Percentiles rank a stretch among this genome's conserved stretches.
phyloP scores from a whole-genome alignment of 1,139 yeast species.

The Hemisphaericaspora lyxosophila region DNA sequence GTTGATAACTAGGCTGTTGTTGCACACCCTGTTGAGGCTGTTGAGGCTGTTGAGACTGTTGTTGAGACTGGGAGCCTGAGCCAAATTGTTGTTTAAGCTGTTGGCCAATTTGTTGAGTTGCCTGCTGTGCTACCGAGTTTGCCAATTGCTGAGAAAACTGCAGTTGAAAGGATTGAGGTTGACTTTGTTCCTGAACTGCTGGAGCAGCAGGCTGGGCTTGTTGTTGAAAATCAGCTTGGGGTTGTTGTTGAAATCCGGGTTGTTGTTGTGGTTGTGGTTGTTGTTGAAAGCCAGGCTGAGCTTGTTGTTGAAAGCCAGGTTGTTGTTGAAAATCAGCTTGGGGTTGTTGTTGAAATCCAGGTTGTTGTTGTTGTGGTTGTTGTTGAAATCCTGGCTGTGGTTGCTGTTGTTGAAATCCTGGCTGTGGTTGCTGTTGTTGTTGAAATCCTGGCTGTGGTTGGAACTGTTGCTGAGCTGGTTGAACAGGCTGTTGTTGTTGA shows the following conservation, averaged over 20 bases:
- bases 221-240: not conserved
- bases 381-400: conserved; percentile 13
- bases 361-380: conserved; percentile 10
- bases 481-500: conserved; percentile 7
- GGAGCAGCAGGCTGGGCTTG: conserved; percentile 7
- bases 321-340: conserved; percentile 10
- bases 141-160: conserved; percentile 8
- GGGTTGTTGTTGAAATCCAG: conserved; percentile 1
- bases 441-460: conserved; percentile 4
- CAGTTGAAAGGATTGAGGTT: conserved; percentile 6
- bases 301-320: not conserved
- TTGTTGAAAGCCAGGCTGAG: conserved; percentile 9
- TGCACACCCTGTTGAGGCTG: conserved; percentile 9
- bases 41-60: conserved; percentile 5
- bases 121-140: conserved; percentile 7
- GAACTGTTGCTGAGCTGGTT: conserved; percentile 5
- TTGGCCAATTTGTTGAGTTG: conserved; percentile 7
- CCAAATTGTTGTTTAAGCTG: conserved; percentile 11
- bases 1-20: conserved; percentile 12
- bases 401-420: conserved; percentile 7
- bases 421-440: conserved; percentile 8
- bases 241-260: conserved; percentile 8
- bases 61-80: conserved; percentile 5
- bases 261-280: conserved; percentile 9
- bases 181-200: not conserved